A percentile compares a stretch with the other conserved stretches of the same genome.
Evolutionary conservation across 805 yeast genomes (phyloP).

Genomic region (Grigorovia yakushimaensis): DNA sequence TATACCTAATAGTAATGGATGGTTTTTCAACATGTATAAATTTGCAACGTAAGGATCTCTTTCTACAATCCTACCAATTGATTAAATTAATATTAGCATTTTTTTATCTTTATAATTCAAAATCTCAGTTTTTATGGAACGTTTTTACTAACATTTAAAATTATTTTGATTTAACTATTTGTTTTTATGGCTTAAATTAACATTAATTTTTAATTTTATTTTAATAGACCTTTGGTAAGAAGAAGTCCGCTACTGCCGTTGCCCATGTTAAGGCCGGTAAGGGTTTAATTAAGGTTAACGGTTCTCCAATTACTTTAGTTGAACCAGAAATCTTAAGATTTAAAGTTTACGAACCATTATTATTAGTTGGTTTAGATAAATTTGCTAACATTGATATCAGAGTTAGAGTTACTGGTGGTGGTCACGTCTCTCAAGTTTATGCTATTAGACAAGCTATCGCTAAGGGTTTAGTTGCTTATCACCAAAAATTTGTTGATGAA

Average conservation of each 20-base stretch:
- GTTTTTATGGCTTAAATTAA: too few relatives aligned
- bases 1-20: too few relatives aligned
- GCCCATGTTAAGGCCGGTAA: conserved; percentile 99
- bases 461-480: conserved; percentile 98
- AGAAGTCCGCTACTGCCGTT: conserved; percentile 99
- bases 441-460: conserved; percentile 99
- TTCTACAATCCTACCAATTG: too few relatives aligned
- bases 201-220: too few relatives aligned
- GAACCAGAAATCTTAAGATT: conserved; percentile 98
- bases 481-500: conserved; percentile 98
- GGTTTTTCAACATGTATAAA: too few relatives aligned
- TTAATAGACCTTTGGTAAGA: conserved; percentile 94
- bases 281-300: conserved; percentile 98
- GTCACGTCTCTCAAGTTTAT: conserved; percentile 99
- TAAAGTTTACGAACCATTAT: conserved; percentile 99
- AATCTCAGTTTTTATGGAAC: too few relatives aligned
- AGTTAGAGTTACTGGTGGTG: conserved; percentile 99
- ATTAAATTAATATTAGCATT: too few relatives aligned
- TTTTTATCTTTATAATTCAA: too few relatives aligned
- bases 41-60: too few relatives aligned
- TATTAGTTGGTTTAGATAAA: conserved; percentile 97
- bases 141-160: background rate
- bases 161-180: too few relatives aligned
- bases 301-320: conserved; percentile 97
- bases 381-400: conserved; percentile 97